These are phyloP conservation scores for Blastobotrys buckinghamii DNA, from an alignment of 1,139 yeast species.

Conservation along the genomic window DNA sequence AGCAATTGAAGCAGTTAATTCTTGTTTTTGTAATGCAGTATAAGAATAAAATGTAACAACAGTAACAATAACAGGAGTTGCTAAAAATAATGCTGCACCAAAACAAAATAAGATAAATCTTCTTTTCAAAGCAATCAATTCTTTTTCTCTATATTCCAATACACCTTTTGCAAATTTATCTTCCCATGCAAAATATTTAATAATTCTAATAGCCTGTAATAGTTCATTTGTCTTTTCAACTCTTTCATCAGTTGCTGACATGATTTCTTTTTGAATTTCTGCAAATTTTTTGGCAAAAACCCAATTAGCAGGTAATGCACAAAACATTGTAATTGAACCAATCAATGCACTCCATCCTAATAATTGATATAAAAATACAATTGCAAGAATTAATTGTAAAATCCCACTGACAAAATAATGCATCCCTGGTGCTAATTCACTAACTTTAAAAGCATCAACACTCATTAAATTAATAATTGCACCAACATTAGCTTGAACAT, in stretches of 20 bases:
- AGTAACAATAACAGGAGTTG: conserved; percentile 77
- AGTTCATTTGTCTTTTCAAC: conserved; percentile 90
- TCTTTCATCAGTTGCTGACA: conserved; percentile 79
- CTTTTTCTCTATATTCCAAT: conserved; percentile 65
- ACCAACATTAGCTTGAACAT: conserved; percentile 68
- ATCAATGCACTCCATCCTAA: conserved; percentile 87
- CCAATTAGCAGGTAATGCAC: conserved; percentile 69
- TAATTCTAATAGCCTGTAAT: conserved; percentile 83
- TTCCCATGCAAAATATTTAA: conserved; percentile 97
- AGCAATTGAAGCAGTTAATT: conserved; percentile 83
- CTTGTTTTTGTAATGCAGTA: conserved; percentile 60
- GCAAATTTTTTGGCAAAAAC: conserved; percentile 59
- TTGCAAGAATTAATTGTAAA: conserved; percentile 63
- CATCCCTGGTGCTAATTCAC: conserved; percentile 83
- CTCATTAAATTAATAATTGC: conserved; percentile 94
- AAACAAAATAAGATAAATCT: conserved; percentile 64
- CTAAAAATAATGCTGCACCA: conserved; percentile 63
- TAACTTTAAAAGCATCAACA: conserved; percentile 87
- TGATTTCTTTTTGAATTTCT: conserved; percentile 58
- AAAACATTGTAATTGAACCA: conserved; percentile 65
- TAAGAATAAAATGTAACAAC: conserved; percentile 73
- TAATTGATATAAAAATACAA: conserved; percentile 58
- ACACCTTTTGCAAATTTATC: conserved; percentile 70
- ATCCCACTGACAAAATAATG: conserved; percentile 73
- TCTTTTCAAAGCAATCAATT: conserved; percentile 50